Conservation (phyloP, 805 yeast species). For the Starmerella bombi region DNA sequence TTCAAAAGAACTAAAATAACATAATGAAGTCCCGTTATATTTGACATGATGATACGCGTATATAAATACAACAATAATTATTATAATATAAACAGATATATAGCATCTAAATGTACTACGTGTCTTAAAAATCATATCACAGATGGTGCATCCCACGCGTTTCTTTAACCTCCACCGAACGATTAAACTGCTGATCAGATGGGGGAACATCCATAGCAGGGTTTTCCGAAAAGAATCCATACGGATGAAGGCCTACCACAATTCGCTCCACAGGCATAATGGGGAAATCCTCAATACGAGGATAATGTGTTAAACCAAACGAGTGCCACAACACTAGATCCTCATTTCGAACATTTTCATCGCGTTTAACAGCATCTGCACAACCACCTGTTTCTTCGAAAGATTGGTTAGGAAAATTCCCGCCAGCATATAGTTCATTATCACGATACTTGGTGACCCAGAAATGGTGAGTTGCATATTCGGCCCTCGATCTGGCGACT, state of each 20-base stretch:
- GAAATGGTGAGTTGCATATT: conserved; percentile 58
- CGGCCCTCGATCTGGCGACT: conserved; percentile 55
- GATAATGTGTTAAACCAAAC: conserved; percentile 66
- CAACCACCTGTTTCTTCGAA: conserved; percentile 41
- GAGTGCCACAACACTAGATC: conserved; percentile 74
- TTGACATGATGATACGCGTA: no score
- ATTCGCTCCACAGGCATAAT: conserved; percentile 76
- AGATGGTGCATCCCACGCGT: conserved; percentile 7
- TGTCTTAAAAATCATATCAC: no score
- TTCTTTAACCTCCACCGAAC: conserved; percentile 31
- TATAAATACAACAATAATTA: no score
- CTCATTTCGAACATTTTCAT: conserved; percentile 53
- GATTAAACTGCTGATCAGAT: conserved; percentile 51
- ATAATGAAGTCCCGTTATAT: background rate
- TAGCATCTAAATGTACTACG: no score
- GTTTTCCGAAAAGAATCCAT: conserved; percentile 62
- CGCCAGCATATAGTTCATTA: conserved; percentile 61
- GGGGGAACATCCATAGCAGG: conserved; percentile 71
- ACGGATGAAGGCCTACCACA: conserved; percentile 51
- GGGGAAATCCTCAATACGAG: conserved; percentile 76
- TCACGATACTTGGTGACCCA: conserved; percentile 73
- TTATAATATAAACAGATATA: no score
- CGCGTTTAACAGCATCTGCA: conserved; percentile 18
- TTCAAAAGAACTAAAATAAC: background rate
- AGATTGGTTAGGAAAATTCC: conserved; percentile 76